Percentiles rank a stretch among this genome's conserved stretches.
phyloP scores from a whole-genome alignment of 1,139 yeast genomes.

The Petasospora fabianii region DNA sequence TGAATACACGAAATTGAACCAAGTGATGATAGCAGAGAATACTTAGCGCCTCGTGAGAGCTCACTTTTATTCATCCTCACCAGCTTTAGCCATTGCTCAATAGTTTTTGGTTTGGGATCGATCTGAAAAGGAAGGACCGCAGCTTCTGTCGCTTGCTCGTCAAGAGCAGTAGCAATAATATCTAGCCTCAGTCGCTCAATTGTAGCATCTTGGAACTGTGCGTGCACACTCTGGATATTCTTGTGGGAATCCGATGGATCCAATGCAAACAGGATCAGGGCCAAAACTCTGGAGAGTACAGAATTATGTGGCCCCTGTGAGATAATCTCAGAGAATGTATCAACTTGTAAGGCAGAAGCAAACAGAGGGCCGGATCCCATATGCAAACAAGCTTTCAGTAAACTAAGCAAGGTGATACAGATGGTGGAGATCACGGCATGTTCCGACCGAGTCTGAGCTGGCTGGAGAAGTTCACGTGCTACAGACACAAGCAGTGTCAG shows the following conservation, averaged over 20 bases:
- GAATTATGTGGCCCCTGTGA: conserved; percentile 4
- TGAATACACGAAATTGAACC: conserved; percentile 43
- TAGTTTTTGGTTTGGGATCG: not conserved
- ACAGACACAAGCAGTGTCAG: conserved; percentile 15
- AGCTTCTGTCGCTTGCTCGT: not conserved
- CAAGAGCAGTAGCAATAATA: conserved; percentile 2
- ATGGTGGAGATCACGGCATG: no score
- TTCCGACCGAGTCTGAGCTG: no score
- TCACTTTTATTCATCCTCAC: conserved; percentile 1
- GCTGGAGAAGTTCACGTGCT: no score
- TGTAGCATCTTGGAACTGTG: conserved; percentile 13
- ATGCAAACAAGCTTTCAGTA: no score
- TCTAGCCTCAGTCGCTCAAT: conserved; percentile 16
- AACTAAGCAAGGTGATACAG: no score
- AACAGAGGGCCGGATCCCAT: no score
- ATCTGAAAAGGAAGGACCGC: not conserved
- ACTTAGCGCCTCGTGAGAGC: conserved; percentile 1
- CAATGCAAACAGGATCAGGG: conserved; percentile 8
- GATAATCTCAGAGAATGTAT: conserved; percentile 2
- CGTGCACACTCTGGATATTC: conserved; percentile 1
- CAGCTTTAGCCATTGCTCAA: conserved; percentile 10
- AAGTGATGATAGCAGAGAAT: conserved; percentile 28
- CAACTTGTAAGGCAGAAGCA: conserved; percentile 10
- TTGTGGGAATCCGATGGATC: conserved; percentile 5
- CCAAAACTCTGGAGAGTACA: conserved; percentile 13